These are phyloP conservation scores for Penicillium lagena DNA, from an alignment of 495 filamentous ascomycete species.

Conservation along the genomic window DNA sequence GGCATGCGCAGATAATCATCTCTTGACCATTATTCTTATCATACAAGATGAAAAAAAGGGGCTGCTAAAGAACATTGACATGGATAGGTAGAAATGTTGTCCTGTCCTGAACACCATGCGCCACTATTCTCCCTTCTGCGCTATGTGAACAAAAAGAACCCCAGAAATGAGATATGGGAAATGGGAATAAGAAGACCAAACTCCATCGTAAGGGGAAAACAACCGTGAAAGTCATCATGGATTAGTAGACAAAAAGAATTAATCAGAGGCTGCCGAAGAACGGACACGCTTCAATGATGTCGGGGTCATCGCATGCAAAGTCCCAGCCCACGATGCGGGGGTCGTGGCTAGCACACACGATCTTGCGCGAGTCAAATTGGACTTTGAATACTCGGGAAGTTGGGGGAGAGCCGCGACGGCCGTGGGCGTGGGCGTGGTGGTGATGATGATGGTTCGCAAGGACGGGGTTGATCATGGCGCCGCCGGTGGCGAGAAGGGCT, in stretches of 20 bases:
- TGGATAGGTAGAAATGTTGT: no score
- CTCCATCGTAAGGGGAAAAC: no score
- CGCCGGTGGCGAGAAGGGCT: neutral
- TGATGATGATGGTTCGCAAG: constrained; percentile 14
- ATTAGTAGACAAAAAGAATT: neutral
- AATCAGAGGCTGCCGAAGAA: constrained; percentile 56
- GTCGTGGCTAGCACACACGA: constrained; percentile 90
- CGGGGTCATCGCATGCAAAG: constrained; percentile 83
- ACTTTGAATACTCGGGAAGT: constrained; percentile 87
- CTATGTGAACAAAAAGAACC: no score
- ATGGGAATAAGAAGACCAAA: no score
- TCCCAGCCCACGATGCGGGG: constrained; percentile 95
- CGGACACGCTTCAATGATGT: constrained; percentile 71
- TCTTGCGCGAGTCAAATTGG: constrained; percentile 90
- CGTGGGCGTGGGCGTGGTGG: constrained; percentile 9
- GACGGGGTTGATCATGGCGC: neutral
- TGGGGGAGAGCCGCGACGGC: constrained; percentile 7
- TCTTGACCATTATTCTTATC: no score
- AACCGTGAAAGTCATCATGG: no score
- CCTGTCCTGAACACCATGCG: no score
- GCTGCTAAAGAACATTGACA: no score
- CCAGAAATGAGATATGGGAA: no score
- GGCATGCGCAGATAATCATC: no score
- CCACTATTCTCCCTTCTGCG: no score
- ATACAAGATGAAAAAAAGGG: no score